phyloP scores from a whole-genome alignment of 139 green algal genomes.

The Zygnema circumcarinatum region DNA sequence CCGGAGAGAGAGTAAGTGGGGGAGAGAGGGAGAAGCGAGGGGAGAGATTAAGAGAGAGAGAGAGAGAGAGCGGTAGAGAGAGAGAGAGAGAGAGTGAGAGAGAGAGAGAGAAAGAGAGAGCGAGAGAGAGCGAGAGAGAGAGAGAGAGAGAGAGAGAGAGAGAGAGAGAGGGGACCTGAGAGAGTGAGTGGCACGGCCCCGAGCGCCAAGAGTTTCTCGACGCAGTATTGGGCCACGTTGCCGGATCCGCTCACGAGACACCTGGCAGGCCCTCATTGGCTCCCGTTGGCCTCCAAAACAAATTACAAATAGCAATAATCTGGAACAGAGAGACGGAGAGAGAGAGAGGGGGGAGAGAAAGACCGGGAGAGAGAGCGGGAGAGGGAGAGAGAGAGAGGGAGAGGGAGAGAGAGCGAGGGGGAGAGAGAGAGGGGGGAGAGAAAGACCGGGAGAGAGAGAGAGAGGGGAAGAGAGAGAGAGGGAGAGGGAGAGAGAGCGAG shows the following conservation, averaged over 20 bases:
- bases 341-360: too few species aligned
- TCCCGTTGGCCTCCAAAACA: neutral
- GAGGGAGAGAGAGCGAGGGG: too few species aligned
- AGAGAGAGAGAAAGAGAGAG: conserved; percentile 69
- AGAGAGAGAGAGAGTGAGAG: neutral
- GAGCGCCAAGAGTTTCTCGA: conserved; percentile 76
- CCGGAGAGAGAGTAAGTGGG: neutral
- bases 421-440: too few species aligned
- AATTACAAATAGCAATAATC: conserved; percentile 24
- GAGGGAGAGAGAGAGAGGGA: too few species aligned
- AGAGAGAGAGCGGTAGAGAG: neutral
- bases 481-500: too few species aligned
- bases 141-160: neutral
- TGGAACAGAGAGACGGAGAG: neutral
- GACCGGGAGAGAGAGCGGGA: too few species aligned
- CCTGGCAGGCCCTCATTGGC: too few species aligned
- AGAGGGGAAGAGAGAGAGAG: too few species aligned
- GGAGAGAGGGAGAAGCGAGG: neutral
- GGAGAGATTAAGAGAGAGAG: neutral
- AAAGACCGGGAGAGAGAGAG: too few species aligned
- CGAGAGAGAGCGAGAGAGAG: conserved; percentile 56
- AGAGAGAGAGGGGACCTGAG: conserved; percentile 63
- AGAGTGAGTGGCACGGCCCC: conserved; percentile 74
- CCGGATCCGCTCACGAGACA: conserved; percentile 71
- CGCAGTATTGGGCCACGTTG: conserved; percentile 77